Conservation (phyloP, 768 basidiomycete species). For the Suillus americanus region DNA sequence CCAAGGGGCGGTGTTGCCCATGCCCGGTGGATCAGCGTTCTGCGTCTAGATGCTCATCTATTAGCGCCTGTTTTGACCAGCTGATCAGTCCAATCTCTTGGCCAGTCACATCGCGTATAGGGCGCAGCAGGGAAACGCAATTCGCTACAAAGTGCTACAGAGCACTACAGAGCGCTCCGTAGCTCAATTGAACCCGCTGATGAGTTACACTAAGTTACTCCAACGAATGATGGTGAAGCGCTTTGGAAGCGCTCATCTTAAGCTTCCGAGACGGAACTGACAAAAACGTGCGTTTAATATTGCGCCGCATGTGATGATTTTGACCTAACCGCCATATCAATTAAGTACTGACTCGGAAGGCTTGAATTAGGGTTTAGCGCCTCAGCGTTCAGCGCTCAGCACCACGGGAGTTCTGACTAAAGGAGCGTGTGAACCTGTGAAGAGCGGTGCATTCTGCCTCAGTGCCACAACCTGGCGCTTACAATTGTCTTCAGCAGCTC, state of each 20-base stretch:
- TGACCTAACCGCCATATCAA: background rate
- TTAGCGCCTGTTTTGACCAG: background rate
- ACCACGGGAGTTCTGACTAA: background rate
- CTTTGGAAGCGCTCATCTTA: background rate
- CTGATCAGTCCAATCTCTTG: background rate
- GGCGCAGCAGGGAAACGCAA: too few species aligned
- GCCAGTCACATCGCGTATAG: too few species aligned
- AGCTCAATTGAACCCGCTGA: too few species aligned
- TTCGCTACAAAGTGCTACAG: too few species aligned
- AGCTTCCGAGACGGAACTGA: background rate
- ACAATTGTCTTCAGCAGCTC: background rate
- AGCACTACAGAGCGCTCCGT: too few species aligned
- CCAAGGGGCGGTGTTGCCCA: background rate
- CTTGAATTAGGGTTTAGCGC: too few species aligned
- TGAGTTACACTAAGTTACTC: background rate
- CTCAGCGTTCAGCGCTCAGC: too few species aligned
- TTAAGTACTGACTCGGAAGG: too few species aligned
- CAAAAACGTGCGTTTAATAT: background rate
- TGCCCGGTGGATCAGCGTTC: background rate
- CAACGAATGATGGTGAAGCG: background rate
- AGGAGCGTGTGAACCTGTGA: background rate
- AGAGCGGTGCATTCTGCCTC: background rate
- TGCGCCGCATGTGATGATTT: background rate
- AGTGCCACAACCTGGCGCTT: background rate
- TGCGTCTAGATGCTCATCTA: background rate